Conservation (phyloP, 2,329 filamentous ascomycete species). For the Colletotrichum lindemuthianum region DNA sequence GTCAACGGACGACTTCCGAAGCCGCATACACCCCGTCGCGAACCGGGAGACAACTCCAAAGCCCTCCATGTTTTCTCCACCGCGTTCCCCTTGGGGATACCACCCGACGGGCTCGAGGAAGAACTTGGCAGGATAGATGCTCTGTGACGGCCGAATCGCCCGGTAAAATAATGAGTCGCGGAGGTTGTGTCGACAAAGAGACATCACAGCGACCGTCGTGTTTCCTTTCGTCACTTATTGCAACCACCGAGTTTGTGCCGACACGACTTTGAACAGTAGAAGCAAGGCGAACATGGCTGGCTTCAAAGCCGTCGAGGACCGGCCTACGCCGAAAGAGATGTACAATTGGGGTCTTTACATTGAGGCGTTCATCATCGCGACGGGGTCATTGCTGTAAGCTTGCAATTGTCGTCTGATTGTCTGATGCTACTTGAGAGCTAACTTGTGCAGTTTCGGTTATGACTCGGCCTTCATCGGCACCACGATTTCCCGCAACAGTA, state of each 20-base stretch:
- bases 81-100: conserved; percentile 29
- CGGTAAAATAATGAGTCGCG: neutral
- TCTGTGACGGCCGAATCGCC: conserved; percentile 22
- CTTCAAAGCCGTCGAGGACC: conserved; percentile 61
- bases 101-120: conserved; percentile 25
- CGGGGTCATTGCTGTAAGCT: conserved; percentile 52
- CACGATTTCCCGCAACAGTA: conserved; percentile 59
- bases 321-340: conserved; percentile 64
- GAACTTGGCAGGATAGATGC: conserved; percentile 29
- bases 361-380: conserved; percentile 57
- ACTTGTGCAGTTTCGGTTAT: conserved; percentile 57
- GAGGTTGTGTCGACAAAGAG: neutral
- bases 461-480: conserved; percentile 65
- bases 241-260: neutral
- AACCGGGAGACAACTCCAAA: conserved; percentile 18
- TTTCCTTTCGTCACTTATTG: neutral
- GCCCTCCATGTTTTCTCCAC: conserved; percentile 32
- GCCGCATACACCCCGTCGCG: neutral
- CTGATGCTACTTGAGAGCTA: neutral
- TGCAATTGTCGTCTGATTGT: neutral
- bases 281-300: conserved; percentile 44
- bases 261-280: neutral
- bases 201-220: no score
- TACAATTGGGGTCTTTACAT: conserved; percentile 64
- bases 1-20: conserved; percentile 33